Evolutionary conservation across 495 filamentous ascomycete genomes (phyloP).

Genomic region (Barbatosphaeria neglecta): DNA sequence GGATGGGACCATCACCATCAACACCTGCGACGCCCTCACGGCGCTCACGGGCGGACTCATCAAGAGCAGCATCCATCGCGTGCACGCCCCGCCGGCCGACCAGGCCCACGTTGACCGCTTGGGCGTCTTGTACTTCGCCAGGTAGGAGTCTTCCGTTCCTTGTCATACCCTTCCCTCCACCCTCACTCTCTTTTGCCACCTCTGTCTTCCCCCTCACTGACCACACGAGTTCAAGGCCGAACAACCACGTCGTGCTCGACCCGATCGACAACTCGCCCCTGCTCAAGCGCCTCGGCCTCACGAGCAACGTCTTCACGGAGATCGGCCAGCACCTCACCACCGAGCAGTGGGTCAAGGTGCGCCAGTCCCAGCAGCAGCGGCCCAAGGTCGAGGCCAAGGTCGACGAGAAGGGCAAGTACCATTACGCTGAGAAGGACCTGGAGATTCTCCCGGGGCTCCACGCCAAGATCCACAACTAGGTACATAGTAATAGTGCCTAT

Average conservation of each 20-base stretch:
- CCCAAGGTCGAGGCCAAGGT: constrained; percentile 29
- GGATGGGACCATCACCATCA: constrained; percentile 41
- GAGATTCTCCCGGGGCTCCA: constrained; percentile 37
- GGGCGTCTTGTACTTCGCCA: constrained; percentile 37
- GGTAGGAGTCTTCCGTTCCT: no score
- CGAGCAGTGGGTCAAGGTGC: constrained; percentile 24
- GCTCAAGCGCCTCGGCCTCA: constrained; percentile 29
- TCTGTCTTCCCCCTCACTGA: neutral
- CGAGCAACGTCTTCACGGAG: constrained; percentile 17
- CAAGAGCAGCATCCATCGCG: constrained; percentile 40
- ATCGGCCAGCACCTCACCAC: constrained; percentile 20
- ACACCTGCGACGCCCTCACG: constrained; percentile 38
- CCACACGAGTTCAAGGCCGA: constrained; percentile 5
- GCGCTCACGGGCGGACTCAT: constrained; percentile 36
- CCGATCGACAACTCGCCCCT: constrained; percentile 31
- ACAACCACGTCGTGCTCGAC: constrained; percentile 32
- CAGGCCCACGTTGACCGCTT: constrained; percentile 41
- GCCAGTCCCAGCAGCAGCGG: constrained; percentile 29
- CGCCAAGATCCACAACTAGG: constrained; percentile 33
- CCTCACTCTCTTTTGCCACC: no score
- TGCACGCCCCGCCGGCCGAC: constrained; percentile 36
- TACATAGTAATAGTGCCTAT: no score
- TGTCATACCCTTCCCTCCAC: no score
- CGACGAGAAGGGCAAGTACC: constrained; percentile 16
- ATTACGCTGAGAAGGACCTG: constrained; percentile 28